These are phyloP conservation scores for Xylaria grammica DNA, from an alignment of 495 filamentous ascomycete species.

Conservation along the genomic window DNA sequence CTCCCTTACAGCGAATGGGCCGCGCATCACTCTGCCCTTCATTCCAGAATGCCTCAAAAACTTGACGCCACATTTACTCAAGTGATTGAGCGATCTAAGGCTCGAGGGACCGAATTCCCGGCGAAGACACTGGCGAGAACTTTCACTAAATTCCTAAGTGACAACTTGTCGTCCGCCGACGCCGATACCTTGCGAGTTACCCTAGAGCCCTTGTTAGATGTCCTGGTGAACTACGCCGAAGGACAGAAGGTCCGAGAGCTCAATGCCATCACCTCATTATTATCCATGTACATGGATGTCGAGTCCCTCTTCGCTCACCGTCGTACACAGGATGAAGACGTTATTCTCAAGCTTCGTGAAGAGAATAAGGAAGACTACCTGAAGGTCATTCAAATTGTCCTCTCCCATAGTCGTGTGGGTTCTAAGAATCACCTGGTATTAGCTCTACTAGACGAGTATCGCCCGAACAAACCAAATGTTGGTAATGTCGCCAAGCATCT, in stretches of 20 bases:
- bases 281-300: slow-evolving; percentile 79
- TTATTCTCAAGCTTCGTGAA: slow-evolving; percentile 90
- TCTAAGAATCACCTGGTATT: slow-evolving; percentile 95
- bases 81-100: slow-evolving; percentile 80
- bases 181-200: slow-evolving; percentile 68
- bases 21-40: slow-evolving; percentile 91
- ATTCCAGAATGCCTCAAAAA: slow-evolving; percentile 94
- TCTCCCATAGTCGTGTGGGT: slow-evolving; percentile 89
- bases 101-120: slow-evolving; percentile 85
- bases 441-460: slow-evolving; percentile 91
- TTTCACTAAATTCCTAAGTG: slow-evolving; percentile 84
- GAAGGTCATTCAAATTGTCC: slow-evolving; percentile 82
- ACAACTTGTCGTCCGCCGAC: slow-evolving; percentile 74
- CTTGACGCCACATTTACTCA: slow-evolving; percentile 80
- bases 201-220: slow-evolving; percentile 76
- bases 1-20: slow-evolving; percentile 97
- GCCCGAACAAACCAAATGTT: slow-evolving; percentile 88
- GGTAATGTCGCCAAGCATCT: slow-evolving; percentile 90
- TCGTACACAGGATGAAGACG: slow-evolving; percentile 88
- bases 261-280: slow-evolving; percentile 74
- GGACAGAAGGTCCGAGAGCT: slow-evolving; percentile 93
- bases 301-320: slow-evolving; percentile 87
- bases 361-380: slow-evolving; percentile 91
- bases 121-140: slow-evolving; percentile 86
- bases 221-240: slow-evolving; percentile 83